phyloP scores from a whole-genome alignment of 768 basidiomycete genomes.

The Mycena galericulata region DNA sequence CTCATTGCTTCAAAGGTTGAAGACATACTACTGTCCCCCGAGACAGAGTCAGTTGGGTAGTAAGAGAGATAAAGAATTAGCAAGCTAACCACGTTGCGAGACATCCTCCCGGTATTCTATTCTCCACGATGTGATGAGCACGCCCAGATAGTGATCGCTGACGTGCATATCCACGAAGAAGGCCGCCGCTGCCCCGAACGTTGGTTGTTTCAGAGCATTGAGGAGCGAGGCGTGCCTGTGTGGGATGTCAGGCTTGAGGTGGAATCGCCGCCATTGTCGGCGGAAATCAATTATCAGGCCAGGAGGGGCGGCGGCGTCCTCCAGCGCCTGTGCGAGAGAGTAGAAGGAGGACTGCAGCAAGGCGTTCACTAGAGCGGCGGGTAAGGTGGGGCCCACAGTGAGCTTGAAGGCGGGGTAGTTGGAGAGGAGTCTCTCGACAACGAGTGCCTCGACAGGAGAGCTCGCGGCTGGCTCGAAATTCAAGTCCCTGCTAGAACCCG shows the following conservation, averaged over 20 bases:
- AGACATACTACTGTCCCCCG: conserved; percentile 6
- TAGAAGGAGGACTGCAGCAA: neutral
- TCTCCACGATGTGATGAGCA: neutral
- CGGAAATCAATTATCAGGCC: neutral
- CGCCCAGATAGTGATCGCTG: neutral
- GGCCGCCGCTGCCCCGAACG: conserved; percentile 3
- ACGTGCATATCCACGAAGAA: conserved; percentile 2
- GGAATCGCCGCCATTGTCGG: conserved; percentile 9
- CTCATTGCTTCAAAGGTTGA: conserved; percentile 13
- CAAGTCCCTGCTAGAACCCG: too few relatives aligned
- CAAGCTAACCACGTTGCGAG: neutral
- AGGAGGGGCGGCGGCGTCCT: neutral
- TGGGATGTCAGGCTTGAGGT: neutral
- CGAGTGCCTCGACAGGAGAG: too few relatives aligned
- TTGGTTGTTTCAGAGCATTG: neutral
- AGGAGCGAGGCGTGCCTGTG: neutral
- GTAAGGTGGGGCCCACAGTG: too few relatives aligned
- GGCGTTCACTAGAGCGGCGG: neutral
- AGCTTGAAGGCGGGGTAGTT: too few relatives aligned
- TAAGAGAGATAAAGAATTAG: conserved; percentile 2
- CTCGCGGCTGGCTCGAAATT: too few relatives aligned
- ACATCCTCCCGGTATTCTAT: neutral
- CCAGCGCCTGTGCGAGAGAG: neutral
- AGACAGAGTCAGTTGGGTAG: conserved; percentile 13
- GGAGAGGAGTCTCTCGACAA: too few relatives aligned